Evolutionary conservation across 805 yeast species (phyloP).

Genomic region (Brettanomyces sp.): DNA sequence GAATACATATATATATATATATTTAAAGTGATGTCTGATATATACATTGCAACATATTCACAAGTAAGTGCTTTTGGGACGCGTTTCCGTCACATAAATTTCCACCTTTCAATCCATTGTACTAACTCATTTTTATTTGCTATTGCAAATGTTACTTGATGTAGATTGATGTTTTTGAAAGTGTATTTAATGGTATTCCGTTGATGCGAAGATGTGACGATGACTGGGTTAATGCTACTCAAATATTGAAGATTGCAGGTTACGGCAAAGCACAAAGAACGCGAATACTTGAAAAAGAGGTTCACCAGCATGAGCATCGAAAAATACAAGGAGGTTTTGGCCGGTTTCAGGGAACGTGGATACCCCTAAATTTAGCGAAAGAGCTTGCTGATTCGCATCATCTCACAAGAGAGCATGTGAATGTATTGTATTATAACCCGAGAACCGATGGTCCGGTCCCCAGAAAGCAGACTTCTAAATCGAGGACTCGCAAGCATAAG

Average conservation of each 20-base stretch:
- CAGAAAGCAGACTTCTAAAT: conserved; percentile 21
- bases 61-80: conserved; percentile 21
- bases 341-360: conserved; percentile 81
- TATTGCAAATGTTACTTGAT: not conserved
- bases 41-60: conserved; percentile 38
- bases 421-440: conserved; percentile 46
- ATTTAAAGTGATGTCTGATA: conserved; percentile 2
- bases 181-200: conserved; percentile 61
- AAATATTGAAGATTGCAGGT: conserved; percentile 67
- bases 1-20: too few relatives aligned
- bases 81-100: too few relatives aligned
- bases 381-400: conserved; percentile 44
- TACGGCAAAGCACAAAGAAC: conserved; percentile 76
- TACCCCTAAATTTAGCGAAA: conserved; percentile 59
- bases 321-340: conserved; percentile 85
- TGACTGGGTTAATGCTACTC: conserved; percentile 91
- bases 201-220: conserved; percentile 86
- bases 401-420: conserved; percentile 40
- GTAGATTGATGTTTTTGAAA: conserved; percentile 44
- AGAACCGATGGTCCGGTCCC: conserved; percentile 36
- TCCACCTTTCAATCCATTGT: too few relatives aligned
- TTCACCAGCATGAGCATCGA: conserved; percentile 56
- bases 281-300: conserved; percentile 65
- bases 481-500: not conserved
- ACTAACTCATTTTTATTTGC: not conserved